A percentile compares a stretch with the other conserved stretches of the same genome.
Evolutionary conservation across 805 yeast species (phyloP).

Genomic region (Ogataea nitratoaversa): DNA sequence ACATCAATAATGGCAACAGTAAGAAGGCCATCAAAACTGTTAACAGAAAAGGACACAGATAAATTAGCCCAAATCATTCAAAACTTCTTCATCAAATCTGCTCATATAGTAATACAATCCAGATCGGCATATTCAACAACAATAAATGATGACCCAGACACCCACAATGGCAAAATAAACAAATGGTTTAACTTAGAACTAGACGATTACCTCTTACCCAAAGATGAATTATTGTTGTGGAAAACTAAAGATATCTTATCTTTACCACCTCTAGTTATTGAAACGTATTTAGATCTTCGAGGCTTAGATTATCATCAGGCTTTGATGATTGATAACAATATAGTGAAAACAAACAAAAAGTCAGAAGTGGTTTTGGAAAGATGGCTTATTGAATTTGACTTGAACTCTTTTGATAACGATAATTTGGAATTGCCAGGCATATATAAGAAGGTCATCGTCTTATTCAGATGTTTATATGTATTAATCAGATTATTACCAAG

Average conservation of each 20-base stretch:
- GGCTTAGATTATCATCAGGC: conserved; percentile 21
- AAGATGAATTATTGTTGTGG: conserved; percentile 68
- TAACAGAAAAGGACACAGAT: conserved; percentile 30
- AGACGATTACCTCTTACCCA: conserved; percentile 29
- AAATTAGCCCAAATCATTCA: conserved; percentile 33
- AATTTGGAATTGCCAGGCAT: conserved; percentile 58
- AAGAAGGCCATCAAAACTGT: conserved; percentile 15
- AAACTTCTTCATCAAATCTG: conserved; percentile 62
- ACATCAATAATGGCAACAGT: conserved; percentile 3
- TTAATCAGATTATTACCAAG: conserved; percentile 67
- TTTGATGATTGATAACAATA: conserved; percentile 31
- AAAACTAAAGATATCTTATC: conserved; percentile 36
- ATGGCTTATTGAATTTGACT: conserved; percentile 84
- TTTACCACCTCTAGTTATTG: conserved; percentile 83
- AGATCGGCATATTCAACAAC: conserved; percentile 15
- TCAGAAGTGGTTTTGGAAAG: conserved; percentile 89
- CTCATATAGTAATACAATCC: conserved; percentile 42
- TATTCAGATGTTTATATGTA: conserved; percentile 72
- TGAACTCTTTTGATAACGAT: conserved; percentile 34
- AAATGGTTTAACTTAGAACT: conserved; percentile 64
- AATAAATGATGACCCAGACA: conserved; percentile 7
- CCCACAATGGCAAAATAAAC: conserved; percentile 32
- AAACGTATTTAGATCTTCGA: conserved; percentile 49
- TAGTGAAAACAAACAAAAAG: conserved; percentile 58
- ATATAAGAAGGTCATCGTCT: conserved; percentile 68